Evolutionary conservation across 2,329 filamentous ascomycete species (phyloP).

Genomic region (Cladosporium sp.): DNA sequence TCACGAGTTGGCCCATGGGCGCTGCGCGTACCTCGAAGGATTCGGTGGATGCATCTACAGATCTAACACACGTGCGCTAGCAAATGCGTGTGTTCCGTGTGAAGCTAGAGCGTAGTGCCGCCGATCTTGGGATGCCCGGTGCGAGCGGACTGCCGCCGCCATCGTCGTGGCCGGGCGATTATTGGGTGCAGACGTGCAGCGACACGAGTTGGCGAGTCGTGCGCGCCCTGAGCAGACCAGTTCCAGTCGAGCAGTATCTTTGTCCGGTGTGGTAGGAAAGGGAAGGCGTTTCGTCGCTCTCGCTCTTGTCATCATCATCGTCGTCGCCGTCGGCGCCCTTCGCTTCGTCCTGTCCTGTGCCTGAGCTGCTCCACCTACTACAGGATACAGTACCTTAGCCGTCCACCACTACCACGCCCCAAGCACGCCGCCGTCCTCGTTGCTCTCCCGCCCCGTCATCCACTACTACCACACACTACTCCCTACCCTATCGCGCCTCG

Average conservation of each 20-base stretch:
- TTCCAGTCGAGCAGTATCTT: not conserved
- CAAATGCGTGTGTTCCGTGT: conserved; percentile 8
- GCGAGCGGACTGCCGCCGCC: conserved; percentile 1
- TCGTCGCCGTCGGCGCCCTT: not conserved
- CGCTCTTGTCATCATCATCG: not conserved
- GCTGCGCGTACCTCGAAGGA: conserved; percentile 10
- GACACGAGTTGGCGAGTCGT: not conserved
- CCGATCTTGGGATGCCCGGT: conserved; percentile 5
- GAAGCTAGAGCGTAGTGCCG: conserved; percentile 10
- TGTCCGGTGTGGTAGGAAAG: not conserved
- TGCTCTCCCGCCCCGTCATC: conserved; percentile 5
- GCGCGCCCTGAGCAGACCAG: not conserved
- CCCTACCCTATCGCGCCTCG: not conserved
- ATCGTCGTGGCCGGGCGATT: not conserved
- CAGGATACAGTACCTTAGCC: no score
- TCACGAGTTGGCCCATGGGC: not conserved
- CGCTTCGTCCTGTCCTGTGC: not conserved
- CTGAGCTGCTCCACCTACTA: not conserved
- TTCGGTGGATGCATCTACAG: conserved; percentile 17
- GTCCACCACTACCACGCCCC: not conserved
- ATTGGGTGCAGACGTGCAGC: not conserved
- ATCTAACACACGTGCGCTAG: conserved; percentile 13
- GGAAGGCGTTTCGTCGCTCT: not conserved
- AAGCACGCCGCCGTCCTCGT: not conserved
- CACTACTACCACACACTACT: not conserved